phyloP scores from a whole-genome alignment of 2,329 filamentous ascomycete species.

The Paraphoma chrysanthemicola region DNA sequence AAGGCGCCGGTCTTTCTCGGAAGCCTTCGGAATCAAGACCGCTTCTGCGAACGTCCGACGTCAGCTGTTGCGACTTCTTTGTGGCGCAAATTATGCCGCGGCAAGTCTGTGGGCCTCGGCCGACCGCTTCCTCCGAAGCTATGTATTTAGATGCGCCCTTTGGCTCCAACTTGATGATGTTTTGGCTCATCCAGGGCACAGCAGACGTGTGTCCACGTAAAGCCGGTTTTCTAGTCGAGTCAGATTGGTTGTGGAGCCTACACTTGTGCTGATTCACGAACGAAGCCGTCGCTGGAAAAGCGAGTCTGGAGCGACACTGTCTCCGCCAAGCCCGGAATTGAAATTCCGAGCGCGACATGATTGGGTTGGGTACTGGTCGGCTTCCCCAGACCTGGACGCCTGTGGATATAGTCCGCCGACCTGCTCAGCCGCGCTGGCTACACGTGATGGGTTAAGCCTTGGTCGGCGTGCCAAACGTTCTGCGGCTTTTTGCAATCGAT shows the following conservation, averaged over 20 bases:
- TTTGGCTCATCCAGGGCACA: background rate
- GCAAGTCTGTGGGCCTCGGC: constrained; percentile 11
- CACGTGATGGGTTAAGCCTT: constrained; percentile 29
- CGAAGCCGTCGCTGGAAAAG: constrained; percentile 1
- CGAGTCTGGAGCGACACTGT: constrained; percentile 16
- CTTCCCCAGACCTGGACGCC: constrained; percentile 27
- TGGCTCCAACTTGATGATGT: background rate
- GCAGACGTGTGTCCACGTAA: background rate
- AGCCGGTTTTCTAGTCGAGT: constrained; percentile 8
- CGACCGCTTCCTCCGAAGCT: constrained; percentile 8
- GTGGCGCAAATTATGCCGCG: constrained; percentile 27
- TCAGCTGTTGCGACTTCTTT: constrained; percentile 29
- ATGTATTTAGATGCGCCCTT: background rate
- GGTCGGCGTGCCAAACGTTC: constrained; percentile 6
- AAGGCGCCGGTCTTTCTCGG: constrained; percentile 39
- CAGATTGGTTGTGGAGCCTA: constrained; percentile 18
- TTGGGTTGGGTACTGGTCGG: constrained; percentile 26
- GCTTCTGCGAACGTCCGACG: constrained; percentile 25
- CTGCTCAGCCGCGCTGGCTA: constrained; percentile 19
- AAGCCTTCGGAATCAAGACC: constrained; percentile 39
- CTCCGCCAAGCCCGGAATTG: constrained; percentile 27
- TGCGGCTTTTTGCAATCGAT: constrained; percentile 27
- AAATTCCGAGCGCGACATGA: constrained; percentile 29
- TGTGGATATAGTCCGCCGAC: constrained; percentile 30
- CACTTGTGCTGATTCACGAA: constrained; percentile 12